These are phyloP conservation scores for Collybia nuda DNA, from an alignment of 768 basidiomycete species.

Conservation along the genomic window DNA sequence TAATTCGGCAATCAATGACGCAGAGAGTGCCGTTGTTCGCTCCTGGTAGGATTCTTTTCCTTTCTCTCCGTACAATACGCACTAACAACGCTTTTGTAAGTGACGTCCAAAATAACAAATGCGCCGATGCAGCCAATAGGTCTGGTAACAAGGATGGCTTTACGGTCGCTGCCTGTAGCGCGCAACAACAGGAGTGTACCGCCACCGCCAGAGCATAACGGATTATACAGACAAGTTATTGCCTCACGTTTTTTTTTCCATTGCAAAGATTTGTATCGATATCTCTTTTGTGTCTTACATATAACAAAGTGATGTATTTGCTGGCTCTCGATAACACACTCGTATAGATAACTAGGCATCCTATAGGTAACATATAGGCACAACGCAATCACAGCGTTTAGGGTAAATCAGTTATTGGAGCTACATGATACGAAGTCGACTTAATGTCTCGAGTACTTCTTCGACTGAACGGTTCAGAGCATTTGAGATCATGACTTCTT, in stretches of 20 bases:
- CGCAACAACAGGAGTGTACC: constrained; percentile 42
- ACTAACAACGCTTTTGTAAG: constrained; percentile 17
- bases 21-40: constrained; percentile 43
- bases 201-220: constrained; percentile 20
- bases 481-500: too few species aligned
- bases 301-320: not conserved
- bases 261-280: constrained; percentile 13
- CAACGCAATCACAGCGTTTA: too few species aligned
- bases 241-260: constrained; percentile 2
- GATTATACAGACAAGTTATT: not conserved
- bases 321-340: not conserved
- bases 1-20: constrained; percentile 45
- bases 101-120: constrained; percentile 60
- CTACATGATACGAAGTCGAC: too few species aligned
- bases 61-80: not conserved
- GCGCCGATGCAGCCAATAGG: constrained; percentile 55
- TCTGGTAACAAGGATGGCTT: constrained; percentile 46
- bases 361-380: too few species aligned
- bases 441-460: too few species aligned
- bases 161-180: constrained; percentile 45
- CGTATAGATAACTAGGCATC: not conserved
- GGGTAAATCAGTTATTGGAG: too few species aligned
- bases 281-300: constrained; percentile 1
- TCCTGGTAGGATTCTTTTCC: constrained; percentile 35
- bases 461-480: too few species aligned